Percentiles rank a stretch among this genome's conserved stretches.
phyloP scores from a whole-genome alignment of 2,329 filamentous ascomycete species.

The Colletotrichum chlorophyti region DNA sequence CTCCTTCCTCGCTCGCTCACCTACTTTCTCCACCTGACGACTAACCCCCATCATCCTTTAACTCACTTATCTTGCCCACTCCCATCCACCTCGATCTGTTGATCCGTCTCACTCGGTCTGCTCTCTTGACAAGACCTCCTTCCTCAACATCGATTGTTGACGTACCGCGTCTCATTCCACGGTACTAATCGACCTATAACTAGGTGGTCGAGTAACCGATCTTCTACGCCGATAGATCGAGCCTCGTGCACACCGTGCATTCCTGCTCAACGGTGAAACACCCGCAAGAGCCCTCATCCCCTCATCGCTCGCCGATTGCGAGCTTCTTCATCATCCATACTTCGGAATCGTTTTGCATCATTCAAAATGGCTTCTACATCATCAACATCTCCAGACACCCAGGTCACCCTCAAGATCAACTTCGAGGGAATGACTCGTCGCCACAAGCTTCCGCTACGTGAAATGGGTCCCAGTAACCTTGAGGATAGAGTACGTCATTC shows the following conservation, averaged over 20 bases:
- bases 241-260: slow-evolving; percentile 25
- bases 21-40: slow-evolving; percentile 25
- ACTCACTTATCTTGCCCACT: slow-evolving; percentile 27
- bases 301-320: slow-evolving; percentile 25
- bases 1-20: slow-evolving; percentile 26
- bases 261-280: slow-evolving; percentile 27
- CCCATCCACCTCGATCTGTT: background rate
- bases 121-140: background rate
- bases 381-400: slow-evolving; percentile 27
- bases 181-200: too few species aligned
- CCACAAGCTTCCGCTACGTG: slow-evolving; percentile 88
- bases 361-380: slow-evolving; percentile 19
- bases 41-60: slow-evolving; percentile 20
- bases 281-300: slow-evolving; percentile 23
- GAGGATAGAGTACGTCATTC: slow-evolving; percentile 79
- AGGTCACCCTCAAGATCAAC: slow-evolving; percentile 81
- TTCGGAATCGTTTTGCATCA: background rate
- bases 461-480: slow-evolving; percentile 76
- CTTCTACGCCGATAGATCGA: slow-evolving; percentile 21
- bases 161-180: slow-evolving; percentile 37
- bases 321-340: slow-evolving; percentile 11
- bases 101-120: background rate
- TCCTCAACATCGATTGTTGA: slow-evolving; percentile 33
- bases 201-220: too few species aligned
- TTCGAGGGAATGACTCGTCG: slow-evolving; percentile 78